Evolutionary conservation across 2,329 filamentous ascomycete species (phyloP), one percentile per base, ranked within the genome.

Genomic region (Sporothrix pseudoabietina): DNA sequence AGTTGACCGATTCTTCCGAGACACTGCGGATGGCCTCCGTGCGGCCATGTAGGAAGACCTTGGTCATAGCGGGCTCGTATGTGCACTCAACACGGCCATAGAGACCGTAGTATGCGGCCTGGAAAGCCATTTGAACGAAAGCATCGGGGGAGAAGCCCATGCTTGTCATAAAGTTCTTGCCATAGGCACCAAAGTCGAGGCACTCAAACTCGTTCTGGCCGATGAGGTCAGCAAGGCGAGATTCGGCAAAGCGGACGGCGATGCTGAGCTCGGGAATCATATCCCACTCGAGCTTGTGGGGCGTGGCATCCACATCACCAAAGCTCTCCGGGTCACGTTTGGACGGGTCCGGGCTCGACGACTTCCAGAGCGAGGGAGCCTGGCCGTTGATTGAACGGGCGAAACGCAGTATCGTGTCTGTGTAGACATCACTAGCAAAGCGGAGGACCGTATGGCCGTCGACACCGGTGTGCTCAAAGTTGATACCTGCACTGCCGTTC

Each of bases 51-150:
- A 97, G 89, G 83, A 89, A 99, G 74, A 92, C 85, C 82, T 99
- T 99, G 70, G 96, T 99, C 96, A 99, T 98, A 57, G 96, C 95
- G 8, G 96, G 96, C 82, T 99, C 96, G 80, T 99, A 99, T 0
- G 94, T 96, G 80, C 94, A 97, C 81, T 98, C 96, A 0, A 97
- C 89, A 4, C 94, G 90, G 3, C 96, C 96, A 78, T 98, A 99
- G 8, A 99, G 87, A 1, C 96, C 96, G 79, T 98, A 99, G 84
- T 99, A 98, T 0, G 96, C 95, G 4, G 95, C 95, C 81, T 99
- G 96, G 84, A 98, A 98, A 0, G 96, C 96, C 95, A 99, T 98
- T 82, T 99, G 96, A 26, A 99, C 93, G 80, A 97, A 99, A 0
- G 96, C 96, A 80, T 98, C 96, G 0, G 96, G 95, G 0, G 95